Base-by-base conservation (phyloP, 148 eudicot species). In the Amaranthus cruentus region DNA sequence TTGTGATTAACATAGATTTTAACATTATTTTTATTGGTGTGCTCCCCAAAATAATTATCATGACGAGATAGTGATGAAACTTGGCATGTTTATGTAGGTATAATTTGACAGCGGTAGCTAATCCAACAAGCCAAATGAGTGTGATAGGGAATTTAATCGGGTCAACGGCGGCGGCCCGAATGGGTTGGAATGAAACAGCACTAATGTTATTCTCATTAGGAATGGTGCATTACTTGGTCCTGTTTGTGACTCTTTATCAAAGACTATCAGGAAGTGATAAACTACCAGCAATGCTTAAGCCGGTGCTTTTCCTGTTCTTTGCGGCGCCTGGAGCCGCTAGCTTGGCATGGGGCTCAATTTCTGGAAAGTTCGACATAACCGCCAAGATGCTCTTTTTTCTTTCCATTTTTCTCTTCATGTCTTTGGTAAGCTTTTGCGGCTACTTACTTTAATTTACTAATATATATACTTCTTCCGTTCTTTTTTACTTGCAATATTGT, bases 361-460 rank as follows among this genome's bases (percentile, higher is more conserved):
- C 62, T 48, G 90, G 90, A 10, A 62, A 55, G 8, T 84, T 80
- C 60, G 84, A 76, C 38, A 76, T 70, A 1, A 42, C 74, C 8
- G 74, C 81, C 47, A 87, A 87, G 62, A 87, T 87, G 87, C 77
- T 87, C 18, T 87, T 84, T 72, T 82, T 78, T 58, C 79, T 87
- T 1, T 83, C 87, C 5, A 69, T 84, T 50, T 82, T 87, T 74
- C 81, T 87, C 62, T 82, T 87, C 76, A 69, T 69, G 52, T 82
- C 86, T 5, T 62, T 87, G 86, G 90, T 87, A 58, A 56, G 69
- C 55, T 42, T 70, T 76, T 70, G 61, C 64, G 64, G 53, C 63
- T 51, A 14, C 18, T 60, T 12, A 43, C 38, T 59, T 58, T 59
- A 47, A 66, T 21, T 28, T 28, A 28, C 18, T 0, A 18, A 18